A percentile compares a stretch with the other conserved stretches of the same genome.
phyloP scores from a whole-genome alignment of 345 rosid species.

The rapeseed (Brassica napus) region Da-Ae NC_063437.1:14943501-14944000 shows the following conservation, averaged over 20 bases:
- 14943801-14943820: slow-evolving; percentile 36
- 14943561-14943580: not conserved
- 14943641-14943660: too few species aligned
- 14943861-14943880: slow-evolving; percentile 34
- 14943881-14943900: slow-evolving; percentile 54
- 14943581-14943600: too few species aligned
- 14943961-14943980: not conserved
- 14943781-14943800: slow-evolving; percentile 42
- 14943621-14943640: too few species aligned
- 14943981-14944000: not conserved
- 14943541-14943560: too few species aligned
- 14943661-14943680: too few species aligned
- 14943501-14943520: too few species aligned
- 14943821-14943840: slow-evolving; percentile 23
- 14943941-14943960: not conserved
- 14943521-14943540: too few species aligned
- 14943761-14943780: slow-evolving; percentile 30
- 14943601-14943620: too few species aligned
- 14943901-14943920: slow-evolving; percentile 82
- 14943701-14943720: slow-evolving; percentile 63
- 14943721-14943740: slow-evolving; percentile 79
- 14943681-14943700: too few species aligned
- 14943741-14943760: slow-evolving; percentile 58
- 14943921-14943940: slow-evolving; percentile 26
- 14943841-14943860: slow-evolving; percentile 49